phyloP scores from a whole-genome alignment of 1,284 basidiomycete species.

The Rhodotorula sp. region DNA sequence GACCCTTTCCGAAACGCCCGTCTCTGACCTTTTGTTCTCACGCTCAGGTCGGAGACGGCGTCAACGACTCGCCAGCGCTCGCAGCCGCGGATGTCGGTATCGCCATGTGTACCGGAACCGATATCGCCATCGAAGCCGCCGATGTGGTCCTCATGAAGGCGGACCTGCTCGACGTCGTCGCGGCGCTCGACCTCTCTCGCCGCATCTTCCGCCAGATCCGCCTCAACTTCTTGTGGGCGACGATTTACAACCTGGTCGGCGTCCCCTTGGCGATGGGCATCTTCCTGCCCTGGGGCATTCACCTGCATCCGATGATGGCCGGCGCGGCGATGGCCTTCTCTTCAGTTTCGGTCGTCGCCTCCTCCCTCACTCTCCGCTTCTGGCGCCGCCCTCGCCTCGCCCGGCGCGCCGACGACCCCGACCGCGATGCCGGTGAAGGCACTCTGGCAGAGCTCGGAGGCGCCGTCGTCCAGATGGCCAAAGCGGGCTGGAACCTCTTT shows the following conservation, averaged over 20 bases:
- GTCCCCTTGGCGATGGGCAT: slow-evolving; percentile 99
- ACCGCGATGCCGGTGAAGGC: slow-evolving; percentile 30
- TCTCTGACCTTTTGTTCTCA: slow-evolving; percentile 31
- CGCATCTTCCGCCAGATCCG: slow-evolving; percentile 86
- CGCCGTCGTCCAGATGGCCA: slow-evolving; percentile 17
- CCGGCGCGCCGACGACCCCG: slow-evolving; percentile 33
- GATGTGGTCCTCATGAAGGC: slow-evolving; percentile 97
- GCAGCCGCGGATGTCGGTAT: slow-evolving; percentile 94
- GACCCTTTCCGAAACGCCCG: not conserved
- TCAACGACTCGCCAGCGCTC: slow-evolving; percentile 96
- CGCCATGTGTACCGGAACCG: slow-evolving; percentile 90
- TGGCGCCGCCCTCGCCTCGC: slow-evolving; percentile 47
- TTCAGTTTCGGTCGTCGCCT: slow-evolving; percentile 90
- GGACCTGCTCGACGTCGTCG: slow-evolving; percentile 93
- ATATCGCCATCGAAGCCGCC: slow-evolving; percentile 95
- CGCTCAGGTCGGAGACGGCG: slow-evolving; percentile 88
- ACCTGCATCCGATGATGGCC: slow-evolving; percentile 97
- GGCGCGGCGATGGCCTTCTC: slow-evolving; percentile 97
- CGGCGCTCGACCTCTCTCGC: slow-evolving; percentile 84
- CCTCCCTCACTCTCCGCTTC: slow-evolving; percentile 73
- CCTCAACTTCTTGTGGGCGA: slow-evolving; percentile 80
- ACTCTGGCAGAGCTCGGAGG: slow-evolving; percentile 26
- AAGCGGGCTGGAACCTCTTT: slow-evolving; percentile 3
- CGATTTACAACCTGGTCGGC: slow-evolving; percentile 49
- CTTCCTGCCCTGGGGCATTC: slow-evolving; percentile 84